These are phyloP conservation scores for Aspergillus costaricaensis DNA, from an alignment of 2,329 filamentous ascomycete genomes.

Conservation along the genomic window DNA sequence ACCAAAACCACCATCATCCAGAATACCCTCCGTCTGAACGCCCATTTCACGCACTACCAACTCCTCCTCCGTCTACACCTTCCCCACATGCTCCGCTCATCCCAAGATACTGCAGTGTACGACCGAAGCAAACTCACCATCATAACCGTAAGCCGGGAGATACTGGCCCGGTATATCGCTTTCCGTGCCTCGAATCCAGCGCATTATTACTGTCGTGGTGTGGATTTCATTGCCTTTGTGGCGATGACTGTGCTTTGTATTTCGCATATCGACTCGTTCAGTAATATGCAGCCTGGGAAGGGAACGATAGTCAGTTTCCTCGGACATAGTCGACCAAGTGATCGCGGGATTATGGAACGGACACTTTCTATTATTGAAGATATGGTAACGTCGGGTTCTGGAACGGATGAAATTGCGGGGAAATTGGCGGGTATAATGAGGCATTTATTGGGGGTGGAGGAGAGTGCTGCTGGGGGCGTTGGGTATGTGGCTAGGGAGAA, in stretches of 20 bases:
- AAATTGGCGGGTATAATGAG: constrained; percentile 28
- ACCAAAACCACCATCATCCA: constrained; percentile 23
- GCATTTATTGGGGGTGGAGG: constrained; percentile 45
- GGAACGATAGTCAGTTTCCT: background rate
- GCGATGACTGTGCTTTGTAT: constrained; percentile 47
- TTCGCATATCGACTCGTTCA: constrained; percentile 50
- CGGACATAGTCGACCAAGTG: constrained; percentile 21
- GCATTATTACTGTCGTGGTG: constrained; percentile 49
- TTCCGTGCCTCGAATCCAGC: constrained; percentile 47
- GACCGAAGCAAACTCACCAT: constrained; percentile 55
- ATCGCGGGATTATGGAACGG: constrained; percentile 47
- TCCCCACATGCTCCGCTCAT: constrained; percentile 54
- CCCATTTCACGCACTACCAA: constrained; percentile 56
- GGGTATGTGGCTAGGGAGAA: no score
- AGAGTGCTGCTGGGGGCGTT: constrained; percentile 32
- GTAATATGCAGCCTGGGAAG: background rate
- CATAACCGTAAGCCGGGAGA: constrained; percentile 54
- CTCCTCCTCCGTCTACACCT: constrained; percentile 57
- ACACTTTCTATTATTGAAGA: constrained; percentile 36
- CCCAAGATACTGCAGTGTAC: constrained; percentile 33
- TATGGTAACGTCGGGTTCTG: background rate
- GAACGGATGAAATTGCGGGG: background rate
- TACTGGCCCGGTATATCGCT: constrained; percentile 52
- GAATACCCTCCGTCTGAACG: constrained; percentile 43
- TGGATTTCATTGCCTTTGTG: constrained; percentile 54